Evolutionary conservation across 306 rosid species (phyloP).

Genomic region (Sphenostylis stenocarpa): DNA sequence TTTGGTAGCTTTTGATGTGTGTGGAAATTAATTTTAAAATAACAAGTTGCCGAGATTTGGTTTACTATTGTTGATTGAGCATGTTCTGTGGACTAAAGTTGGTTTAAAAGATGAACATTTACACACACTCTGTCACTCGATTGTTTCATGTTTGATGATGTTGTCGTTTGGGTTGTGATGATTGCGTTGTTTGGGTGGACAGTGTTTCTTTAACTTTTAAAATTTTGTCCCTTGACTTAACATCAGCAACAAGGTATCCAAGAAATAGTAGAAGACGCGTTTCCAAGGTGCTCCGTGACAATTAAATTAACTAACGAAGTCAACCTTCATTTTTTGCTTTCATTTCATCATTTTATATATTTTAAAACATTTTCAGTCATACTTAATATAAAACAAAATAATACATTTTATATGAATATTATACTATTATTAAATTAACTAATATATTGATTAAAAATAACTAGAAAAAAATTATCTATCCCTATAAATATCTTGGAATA

Average conservation of each 20-base stretch:
- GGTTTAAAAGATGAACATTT: constrained; percentile 31
- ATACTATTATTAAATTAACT: too few relatives aligned
- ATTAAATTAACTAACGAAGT: too few relatives aligned
- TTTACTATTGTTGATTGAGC: constrained; percentile 20
- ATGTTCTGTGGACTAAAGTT: constrained; percentile 37
- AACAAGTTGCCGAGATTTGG: constrained; percentile 1
- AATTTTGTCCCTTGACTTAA: constrained; percentile 1
- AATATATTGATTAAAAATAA: too few relatives aligned
- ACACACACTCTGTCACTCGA: not conserved
- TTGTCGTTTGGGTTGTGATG: constrained; percentile 47
- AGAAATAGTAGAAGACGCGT: constrained; percentile 16
- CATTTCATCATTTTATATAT: too few relatives aligned
- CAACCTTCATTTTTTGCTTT: too few relatives aligned
- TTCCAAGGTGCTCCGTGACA: not conserved
- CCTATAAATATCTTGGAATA: too few relatives aligned
- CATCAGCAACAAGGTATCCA: constrained; percentile 45
- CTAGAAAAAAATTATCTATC: too few relatives aligned
- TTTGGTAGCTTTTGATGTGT: not conserved
- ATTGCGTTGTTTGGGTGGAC: constrained; percentile 42
- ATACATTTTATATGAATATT: too few relatives aligned
- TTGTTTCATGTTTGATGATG: constrained; percentile 41
- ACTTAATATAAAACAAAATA: too few relatives aligned
- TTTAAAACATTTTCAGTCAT: too few relatives aligned
- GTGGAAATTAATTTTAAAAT: not conserved
- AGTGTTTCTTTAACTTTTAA: constrained; percentile 42